Conservation (phyloP, 805 yeast genomes). For the Pichia insulana region DNA sequence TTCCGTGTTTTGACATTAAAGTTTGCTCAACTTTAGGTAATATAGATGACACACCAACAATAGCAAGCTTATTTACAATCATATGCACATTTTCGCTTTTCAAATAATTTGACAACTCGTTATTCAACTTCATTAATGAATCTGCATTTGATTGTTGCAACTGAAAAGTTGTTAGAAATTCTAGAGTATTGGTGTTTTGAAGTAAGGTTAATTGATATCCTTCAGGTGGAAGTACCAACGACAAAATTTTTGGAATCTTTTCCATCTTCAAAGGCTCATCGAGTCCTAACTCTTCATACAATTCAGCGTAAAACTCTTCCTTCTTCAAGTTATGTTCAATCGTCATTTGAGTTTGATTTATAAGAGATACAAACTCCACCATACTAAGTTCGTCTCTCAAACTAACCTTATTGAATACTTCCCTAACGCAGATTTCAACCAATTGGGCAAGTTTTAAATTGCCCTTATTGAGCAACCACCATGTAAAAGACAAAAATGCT, state of each 20-base stretch:
- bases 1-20: constrained; percentile 8
- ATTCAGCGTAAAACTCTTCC: not conserved
- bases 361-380: constrained; percentile 45
- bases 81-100: constrained; percentile 19
- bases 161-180: constrained; percentile 28
- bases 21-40: constrained; percentile 34
- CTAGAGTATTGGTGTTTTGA: constrained; percentile 41
- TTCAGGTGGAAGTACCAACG: constrained; percentile 40
- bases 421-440: constrained; percentile 48
- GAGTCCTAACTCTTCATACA: constrained; percentile 1
- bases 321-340: constrained; percentile 13
- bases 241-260: constrained; percentile 6
- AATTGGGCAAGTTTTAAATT: constrained; percentile 51
- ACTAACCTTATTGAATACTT: constrained; percentile 52
- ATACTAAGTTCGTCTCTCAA: constrained; percentile 66
- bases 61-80: constrained; percentile 32
- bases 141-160: constrained; percentile 19
- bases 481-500: constrained; percentile 74
- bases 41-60: constrained; percentile 37
- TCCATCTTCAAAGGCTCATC: not conserved
- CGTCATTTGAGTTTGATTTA: constrained; percentile 31
- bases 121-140: constrained; percentile 22
- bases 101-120: constrained; percentile 25
- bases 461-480: constrained; percentile 92
- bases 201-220: constrained; percentile 46